Percentiles rank a stretch among this genome's conserved stretches.
Evolutionary conservation across 768 basidiomycete genomes (phyloP).

Genomic region (Gloeostereum incarnatum): DNA sequence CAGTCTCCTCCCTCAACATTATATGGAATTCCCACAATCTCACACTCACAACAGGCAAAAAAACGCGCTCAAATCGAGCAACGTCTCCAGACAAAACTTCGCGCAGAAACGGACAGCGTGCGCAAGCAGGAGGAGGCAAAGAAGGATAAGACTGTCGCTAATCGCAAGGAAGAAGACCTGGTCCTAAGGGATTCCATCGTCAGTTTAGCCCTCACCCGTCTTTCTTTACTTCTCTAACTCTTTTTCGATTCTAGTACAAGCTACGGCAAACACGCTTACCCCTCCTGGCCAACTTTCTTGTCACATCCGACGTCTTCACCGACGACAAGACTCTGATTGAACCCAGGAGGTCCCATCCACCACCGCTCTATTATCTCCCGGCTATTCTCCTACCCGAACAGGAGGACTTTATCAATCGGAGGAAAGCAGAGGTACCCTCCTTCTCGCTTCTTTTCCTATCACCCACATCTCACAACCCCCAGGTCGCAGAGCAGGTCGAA

Average conservation of each 20-base stretch:
- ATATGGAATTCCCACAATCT: not conserved
- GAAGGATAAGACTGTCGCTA: conserved; percentile 69
- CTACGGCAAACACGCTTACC: conserved; percentile 66
- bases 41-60: conserved; percentile 46
- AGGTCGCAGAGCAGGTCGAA: conserved; percentile 57
- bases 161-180: conserved; percentile 74
- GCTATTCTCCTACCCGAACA: conserved; percentile 59
- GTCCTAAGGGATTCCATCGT: conserved; percentile 78
- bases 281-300: conserved; percentile 62
- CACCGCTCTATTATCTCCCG: conserved; percentile 73
- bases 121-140: conserved; percentile 80
- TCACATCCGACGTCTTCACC: conserved; percentile 63
- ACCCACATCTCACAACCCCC: conserved; percentile 6
- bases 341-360: conserved; percentile 57
- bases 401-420: conserved; percentile 51
- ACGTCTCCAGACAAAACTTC: conserved; percentile 76
- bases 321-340: conserved; percentile 30
- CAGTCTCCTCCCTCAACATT: conserved; percentile 11
- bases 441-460: not conserved
- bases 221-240: conserved; percentile 2
- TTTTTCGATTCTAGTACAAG: conserved; percentile 43
- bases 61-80: conserved; percentile 79
- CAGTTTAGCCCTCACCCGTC: conserved; percentile 17
- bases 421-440: conserved; percentile 51
- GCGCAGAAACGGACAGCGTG: conserved; percentile 81